Evolutionary conservation across 352 stramenopile genomes (phyloP).

Genomic region (Halophytophthora batemanensis): DNA sequence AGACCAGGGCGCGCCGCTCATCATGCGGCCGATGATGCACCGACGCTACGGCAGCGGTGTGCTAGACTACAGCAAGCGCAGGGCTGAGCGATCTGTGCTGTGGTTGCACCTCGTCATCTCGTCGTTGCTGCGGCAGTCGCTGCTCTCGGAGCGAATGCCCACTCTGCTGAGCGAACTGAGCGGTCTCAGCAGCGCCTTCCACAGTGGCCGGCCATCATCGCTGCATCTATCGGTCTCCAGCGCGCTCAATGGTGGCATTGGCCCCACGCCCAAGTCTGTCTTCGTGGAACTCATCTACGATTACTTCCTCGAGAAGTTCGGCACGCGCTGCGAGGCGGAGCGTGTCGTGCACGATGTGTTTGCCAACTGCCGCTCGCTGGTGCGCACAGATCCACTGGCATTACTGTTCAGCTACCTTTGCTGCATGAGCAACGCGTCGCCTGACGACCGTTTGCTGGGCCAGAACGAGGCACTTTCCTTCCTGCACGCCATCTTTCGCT

Average conservation of each 20-base stretch:
- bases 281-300: slow-evolving; percentile 80
- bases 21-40: slow-evolving; percentile 75
- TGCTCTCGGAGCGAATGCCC: slow-evolving; percentile 26
- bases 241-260: slow-evolving; percentile 57
- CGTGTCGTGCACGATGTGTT: slow-evolving; percentile 84
- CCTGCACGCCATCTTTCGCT: slow-evolving; percentile 53
- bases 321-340: slow-evolving; percentile 68
- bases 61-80: slow-evolving; percentile 25
- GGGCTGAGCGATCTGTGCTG: slow-evolving; percentile 40
- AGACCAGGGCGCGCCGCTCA: slow-evolving; percentile 62
- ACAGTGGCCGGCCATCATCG: slow-evolving; percentile 11
- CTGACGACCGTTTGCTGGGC: slow-evolving; percentile 55
- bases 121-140: slow-evolving; percentile 43
- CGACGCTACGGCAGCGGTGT: slow-evolving; percentile 41
- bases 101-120: slow-evolving; percentile 67
- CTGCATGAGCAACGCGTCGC: slow-evolving; percentile 57
- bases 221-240: slow-evolving; percentile 23
- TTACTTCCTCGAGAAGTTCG: slow-evolving; percentile 65
- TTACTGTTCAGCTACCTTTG: slow-evolving; percentile 69
- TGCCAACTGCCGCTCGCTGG: slow-evolving; percentile 58
- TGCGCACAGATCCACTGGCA: slow-evolving; percentile 36
- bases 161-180: slow-evolving; percentile 47
- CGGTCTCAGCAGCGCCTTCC: slow-evolving; percentile 34
- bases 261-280: slow-evolving; percentile 46
- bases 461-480: slow-evolving; percentile 74